Conservation (phyloP, 306 rosid genomes). For the Cercis canadensis region DNA sequence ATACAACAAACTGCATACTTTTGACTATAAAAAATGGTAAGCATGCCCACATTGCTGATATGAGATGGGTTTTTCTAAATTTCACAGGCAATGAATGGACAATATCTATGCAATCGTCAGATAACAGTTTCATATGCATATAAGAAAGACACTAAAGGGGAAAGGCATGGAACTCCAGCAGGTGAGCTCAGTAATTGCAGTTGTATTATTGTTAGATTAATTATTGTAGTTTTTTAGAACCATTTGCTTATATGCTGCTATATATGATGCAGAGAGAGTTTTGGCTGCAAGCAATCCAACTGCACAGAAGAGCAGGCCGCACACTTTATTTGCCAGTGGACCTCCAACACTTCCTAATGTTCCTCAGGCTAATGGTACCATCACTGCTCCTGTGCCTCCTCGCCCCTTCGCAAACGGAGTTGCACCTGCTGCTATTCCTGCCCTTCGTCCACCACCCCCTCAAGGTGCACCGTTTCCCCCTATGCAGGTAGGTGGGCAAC, state of each 20-base stretch:
- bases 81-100: constrained; percentile 93
- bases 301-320: constrained; percentile 91
- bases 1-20: too few relatives aligned
- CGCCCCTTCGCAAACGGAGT: constrained; percentile 87
- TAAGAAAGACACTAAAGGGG: constrained; percentile 98
- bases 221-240: background rate
- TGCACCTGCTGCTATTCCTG: constrained; percentile 59
- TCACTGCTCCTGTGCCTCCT: constrained; percentile 68
- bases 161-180: constrained; percentile 97
- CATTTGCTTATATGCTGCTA: constrained; percentile 33
- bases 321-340: constrained; percentile 90
- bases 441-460: constrained; percentile 83
- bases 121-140: constrained; percentile 97
- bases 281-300: constrained; percentile 94
- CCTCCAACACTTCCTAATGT: constrained; percentile 81
- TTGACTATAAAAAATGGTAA: background rate
- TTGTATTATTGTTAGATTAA: background rate
- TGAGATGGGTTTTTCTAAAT: constrained; percentile 17
- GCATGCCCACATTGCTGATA: constrained; percentile 1
- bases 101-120: constrained; percentile 97
- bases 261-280: constrained; percentile 82
- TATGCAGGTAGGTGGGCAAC: constrained; percentile 69
- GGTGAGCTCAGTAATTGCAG: constrained; percentile 56
- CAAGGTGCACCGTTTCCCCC: constrained; percentile 74
- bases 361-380: constrained; percentile 66